Evolutionary conservation across 2,329 filamentous ascomycete species (phyloP).

Genomic region (Trichoderma hamatum): DNA sequence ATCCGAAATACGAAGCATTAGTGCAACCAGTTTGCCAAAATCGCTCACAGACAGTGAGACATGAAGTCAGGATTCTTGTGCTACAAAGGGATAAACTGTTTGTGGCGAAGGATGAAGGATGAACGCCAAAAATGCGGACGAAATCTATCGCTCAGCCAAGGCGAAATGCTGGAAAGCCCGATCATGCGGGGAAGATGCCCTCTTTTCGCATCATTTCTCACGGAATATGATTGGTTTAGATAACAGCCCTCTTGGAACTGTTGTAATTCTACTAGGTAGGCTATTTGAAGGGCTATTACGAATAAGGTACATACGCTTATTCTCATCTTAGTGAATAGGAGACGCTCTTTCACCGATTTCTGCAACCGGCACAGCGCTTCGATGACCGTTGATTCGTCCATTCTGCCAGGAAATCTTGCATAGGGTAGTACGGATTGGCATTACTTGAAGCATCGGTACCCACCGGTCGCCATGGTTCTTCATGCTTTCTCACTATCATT

Average conservation of each 20-base stretch:
- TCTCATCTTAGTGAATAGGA: neutral
- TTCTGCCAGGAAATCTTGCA: neutral
- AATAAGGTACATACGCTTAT: neutral
- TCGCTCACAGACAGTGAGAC: neutral
- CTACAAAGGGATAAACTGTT: neutral
- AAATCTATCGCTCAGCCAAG: neutral
- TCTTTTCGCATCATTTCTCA: neutral
- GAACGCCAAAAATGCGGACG: neutral
- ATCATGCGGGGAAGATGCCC: neutral
- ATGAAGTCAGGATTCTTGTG: neutral
- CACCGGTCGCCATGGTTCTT: neutral
- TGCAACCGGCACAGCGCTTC: neutral
- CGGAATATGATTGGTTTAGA: neutral
- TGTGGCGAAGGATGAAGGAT: neutral
- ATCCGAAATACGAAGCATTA: neutral
- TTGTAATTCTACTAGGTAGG: too few relatives aligned
- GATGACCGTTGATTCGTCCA: neutral
- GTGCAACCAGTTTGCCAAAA: neutral
- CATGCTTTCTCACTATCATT: neutral
- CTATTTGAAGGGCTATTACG: neutral
- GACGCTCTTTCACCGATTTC: neutral
- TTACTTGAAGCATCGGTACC: neutral
- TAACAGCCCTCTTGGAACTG: neutral
- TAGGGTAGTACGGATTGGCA: neutral
- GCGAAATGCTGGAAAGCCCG: slow-evolving; percentile 5